These are phyloP conservation scores for Hymenoscyphus occultus DNA, from an alignment of 2,329 filamentous ascomycete genomes.

Conservation along the genomic window DNA sequence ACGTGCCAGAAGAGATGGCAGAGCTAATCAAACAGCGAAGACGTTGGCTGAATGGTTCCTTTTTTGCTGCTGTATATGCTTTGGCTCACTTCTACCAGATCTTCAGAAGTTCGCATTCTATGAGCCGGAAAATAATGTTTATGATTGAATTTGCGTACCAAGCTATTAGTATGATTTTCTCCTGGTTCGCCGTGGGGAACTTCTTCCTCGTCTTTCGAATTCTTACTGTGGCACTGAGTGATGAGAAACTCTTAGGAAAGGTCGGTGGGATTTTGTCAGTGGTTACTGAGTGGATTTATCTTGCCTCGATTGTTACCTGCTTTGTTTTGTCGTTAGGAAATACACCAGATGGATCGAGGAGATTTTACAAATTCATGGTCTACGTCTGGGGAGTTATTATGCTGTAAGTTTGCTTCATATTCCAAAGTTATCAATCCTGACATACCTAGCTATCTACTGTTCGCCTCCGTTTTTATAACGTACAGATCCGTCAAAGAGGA, in stretches of 20 bases:
- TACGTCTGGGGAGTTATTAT: constrained; percentile 95
- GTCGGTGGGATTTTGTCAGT: constrained; percentile 77
- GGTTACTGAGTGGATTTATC: constrained; percentile 94
- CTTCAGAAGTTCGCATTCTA: constrained; percentile 65
- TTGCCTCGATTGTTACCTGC: constrained; percentile 82
- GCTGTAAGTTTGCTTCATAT: constrained; percentile 53
- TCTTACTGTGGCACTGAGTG: constrained; percentile 77
- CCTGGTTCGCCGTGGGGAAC: constrained; percentile 61
- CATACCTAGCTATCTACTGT: constrained; percentile 70
- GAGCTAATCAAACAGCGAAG: constrained; percentile 71
- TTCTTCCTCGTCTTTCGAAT: constrained; percentile 47
- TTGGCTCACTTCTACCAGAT: constrained; percentile 67
- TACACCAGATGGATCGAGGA: constrained; percentile 85
- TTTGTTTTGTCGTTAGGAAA: constrained; percentile 93
- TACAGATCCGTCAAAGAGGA: constrained; percentile 77
- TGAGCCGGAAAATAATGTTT: constrained; percentile 63
- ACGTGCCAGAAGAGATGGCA: constrained; percentile 66
- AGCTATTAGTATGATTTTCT: constrained; percentile 64
- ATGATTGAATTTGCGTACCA: constrained; percentile 71
- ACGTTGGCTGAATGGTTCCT: constrained; percentile 71
- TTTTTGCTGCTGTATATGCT: constrained; percentile 71
- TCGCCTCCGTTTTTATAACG: constrained; percentile 88
- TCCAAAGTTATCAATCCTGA: background rate
- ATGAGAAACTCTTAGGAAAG: constrained; percentile 64
- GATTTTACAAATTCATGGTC: constrained; percentile 90